These are phyloP conservation scores for Akanthomyces lecanii DNA, from an alignment of 2,329 filamentous ascomycete genomes.

Conservation along the genomic window DNA sequence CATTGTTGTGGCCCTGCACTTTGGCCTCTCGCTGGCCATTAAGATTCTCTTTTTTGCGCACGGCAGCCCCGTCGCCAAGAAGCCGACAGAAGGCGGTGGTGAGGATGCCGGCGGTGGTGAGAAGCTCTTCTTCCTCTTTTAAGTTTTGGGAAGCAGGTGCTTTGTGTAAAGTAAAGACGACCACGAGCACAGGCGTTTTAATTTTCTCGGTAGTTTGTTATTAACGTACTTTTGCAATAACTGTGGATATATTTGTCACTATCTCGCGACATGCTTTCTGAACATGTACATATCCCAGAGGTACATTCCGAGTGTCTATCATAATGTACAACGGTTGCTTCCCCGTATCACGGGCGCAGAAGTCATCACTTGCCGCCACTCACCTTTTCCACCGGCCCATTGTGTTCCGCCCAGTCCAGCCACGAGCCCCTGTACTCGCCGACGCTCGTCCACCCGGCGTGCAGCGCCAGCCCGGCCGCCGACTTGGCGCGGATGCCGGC, in stretches of 20 bases:
- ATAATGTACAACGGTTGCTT: neutral
- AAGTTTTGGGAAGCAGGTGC: neutral
- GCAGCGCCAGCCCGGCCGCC: conserved; percentile 70
- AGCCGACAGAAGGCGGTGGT: conserved; percentile 28
- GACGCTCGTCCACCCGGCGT: conserved; percentile 69
- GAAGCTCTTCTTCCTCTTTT: conserved; percentile 19
- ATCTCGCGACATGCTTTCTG: neutral
- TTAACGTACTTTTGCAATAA: neutral
- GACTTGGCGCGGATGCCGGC: conserved; percentile 77
- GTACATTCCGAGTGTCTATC: neutral
- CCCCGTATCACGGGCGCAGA: no score
- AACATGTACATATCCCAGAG: neutral
- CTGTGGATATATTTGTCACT: no score
- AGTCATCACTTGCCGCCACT: conserved; percentile 2
- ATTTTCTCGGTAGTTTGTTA: neutral
- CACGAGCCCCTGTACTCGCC: conserved; percentile 73
- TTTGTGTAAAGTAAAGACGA: neutral
- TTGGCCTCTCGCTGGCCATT: conserved; percentile 87
- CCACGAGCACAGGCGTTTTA: neutral
- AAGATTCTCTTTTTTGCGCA: conserved; percentile 96
- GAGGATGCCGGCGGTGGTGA: conserved; percentile 20
- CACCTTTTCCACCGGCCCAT: conserved; percentile 50
- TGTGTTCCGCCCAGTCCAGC: conserved; percentile 75
- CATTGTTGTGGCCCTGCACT: conserved; percentile 78
- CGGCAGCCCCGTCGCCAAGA: conserved; percentile 50